phyloP scores from a whole-genome alignment of 305 asterid genomes.

The Vinca major region DNA sequence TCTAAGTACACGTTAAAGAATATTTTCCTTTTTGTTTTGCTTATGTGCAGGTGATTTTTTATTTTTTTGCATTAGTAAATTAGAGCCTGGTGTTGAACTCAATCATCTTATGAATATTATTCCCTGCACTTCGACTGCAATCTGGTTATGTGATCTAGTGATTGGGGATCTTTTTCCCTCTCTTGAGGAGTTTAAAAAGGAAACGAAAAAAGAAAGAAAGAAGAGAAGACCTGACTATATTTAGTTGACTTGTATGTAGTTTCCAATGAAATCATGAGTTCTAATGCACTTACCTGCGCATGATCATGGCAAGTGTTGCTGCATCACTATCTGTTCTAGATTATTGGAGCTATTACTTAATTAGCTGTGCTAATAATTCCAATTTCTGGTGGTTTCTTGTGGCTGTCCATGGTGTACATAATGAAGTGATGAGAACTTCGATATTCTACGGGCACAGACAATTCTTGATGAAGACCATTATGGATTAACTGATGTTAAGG shows the following conservation, averaged over 20 bases:
- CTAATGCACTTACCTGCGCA: no score
- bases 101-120: neutral
- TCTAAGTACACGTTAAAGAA: neutral
- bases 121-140: neutral
- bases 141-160: neutral
- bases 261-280: no score
- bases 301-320: no score
- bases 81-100: neutral
- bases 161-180: neutral
- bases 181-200: neutral
- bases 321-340: no score
- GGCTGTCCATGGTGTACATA: constrained; percentile 8
- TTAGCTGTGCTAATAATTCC: neutral
- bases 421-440: constrained; percentile 86
- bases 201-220: no score
- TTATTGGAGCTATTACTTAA: no score
- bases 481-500: constrained; percentile 93
- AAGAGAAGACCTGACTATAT: no score
- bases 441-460: constrained; percentile 69
- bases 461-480: constrained; percentile 97
- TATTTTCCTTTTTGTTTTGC: no score
- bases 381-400: constrained; percentile 6
- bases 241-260: no score
- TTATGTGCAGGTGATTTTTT: neutral
- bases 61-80: neutral